A percentile compares a stretch with the other conserved stretches of the same genome.
These are phyloP conservation scores for Tetradesmus obliquus DNA, from an alignment of 139 green algal species.

Conservation along the genomic window DNA sequence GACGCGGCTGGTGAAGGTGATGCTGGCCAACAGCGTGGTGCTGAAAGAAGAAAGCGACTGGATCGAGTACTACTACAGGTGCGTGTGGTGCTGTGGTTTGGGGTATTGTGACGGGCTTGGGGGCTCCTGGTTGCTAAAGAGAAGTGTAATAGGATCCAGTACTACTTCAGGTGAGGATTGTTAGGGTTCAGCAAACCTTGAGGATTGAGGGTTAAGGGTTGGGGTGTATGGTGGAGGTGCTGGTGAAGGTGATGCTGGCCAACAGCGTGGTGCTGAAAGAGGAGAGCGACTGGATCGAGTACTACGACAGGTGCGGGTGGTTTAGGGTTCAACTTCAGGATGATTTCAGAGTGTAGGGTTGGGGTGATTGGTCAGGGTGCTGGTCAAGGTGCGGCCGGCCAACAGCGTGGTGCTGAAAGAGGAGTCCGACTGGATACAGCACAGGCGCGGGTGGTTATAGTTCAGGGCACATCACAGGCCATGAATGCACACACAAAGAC, in stretches of 20 bases:
- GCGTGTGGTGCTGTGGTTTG: not conserved
- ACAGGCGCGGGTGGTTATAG: not conserved
- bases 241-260: constrained; percentile 33
- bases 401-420: constrained; percentile 50
- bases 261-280: constrained; percentile 50
- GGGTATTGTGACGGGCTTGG: not conserved
- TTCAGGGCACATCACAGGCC: not conserved
- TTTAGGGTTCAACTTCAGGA: not conserved
- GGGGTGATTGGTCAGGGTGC: not conserved
- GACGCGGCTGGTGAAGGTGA: constrained; percentile 47
- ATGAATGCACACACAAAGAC: not conserved
- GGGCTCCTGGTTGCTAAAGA: not conserved
- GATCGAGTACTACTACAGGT: constrained; percentile 55
- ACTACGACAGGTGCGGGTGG: constrained; percentile 43
- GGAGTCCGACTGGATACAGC: constrained; percentile 47
- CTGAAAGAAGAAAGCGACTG: constrained; percentile 50
- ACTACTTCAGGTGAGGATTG: constrained; percentile 7
- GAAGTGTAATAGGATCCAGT: not conserved
- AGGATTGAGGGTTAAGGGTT: not conserved
- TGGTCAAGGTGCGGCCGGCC: constrained; percentile 25
- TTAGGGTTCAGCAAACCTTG: not conserved
- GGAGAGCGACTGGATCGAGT: constrained; percentile 48
- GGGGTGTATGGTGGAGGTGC: not conserved
- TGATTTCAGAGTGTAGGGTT: too few species aligned
- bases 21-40: constrained; percentile 50